Base-by-base conservation (phyloP, 352 stramenopile species). In the Globisporangium irregulare region DNA sequence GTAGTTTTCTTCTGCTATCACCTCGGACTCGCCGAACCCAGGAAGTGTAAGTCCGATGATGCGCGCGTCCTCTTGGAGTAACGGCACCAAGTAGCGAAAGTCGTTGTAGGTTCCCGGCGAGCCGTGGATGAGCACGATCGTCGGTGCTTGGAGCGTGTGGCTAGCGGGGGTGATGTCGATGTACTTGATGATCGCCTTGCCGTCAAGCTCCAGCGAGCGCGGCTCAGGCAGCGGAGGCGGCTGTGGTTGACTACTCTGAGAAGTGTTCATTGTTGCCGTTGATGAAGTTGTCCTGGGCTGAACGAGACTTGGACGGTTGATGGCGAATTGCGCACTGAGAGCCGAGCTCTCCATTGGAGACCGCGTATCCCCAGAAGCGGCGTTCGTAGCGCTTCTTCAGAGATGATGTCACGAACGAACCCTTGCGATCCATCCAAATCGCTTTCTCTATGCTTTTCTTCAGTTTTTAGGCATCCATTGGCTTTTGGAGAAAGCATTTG, bases 111-210 rank as follows among this genome's bases (percentile, higher is more conserved):
- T 89, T 8, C 84, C 84, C 41, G 84, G 82, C 1, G 82, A 81
- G 14, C 84, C 82, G 50, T 91, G 84, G n/a, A 93, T 73, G 34
- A 91, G 56, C n/a, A 91, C 73, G n/a, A 91, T 41, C 38, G 84
- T 91, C 22, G 62, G 36, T 34, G 68, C 29, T 20, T 55, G 18
- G 3, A 68, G 67, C 0, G 68, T 71, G 34, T 59, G 25, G 41
- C 29, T 43, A 4, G 25, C 68, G 9, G 70, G 2, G n/a, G 57
- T 56, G 22, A 67, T 59, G 53, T 84, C 75, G 3, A 84, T 68
- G 64, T 80, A 84, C 59, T 84, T 71, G 38, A 84, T 78, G 14
- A 54, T 69, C 29, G 74, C 81, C 56, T 76, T 83, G 62, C 51
- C 66, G 10, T 75, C 74, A 29, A 83, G 72, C 2, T 78, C n/a